phyloP scores from a whole-genome alignment of 768 basidiomycete species.

The Daedaleopsis sinensis region DNA sequence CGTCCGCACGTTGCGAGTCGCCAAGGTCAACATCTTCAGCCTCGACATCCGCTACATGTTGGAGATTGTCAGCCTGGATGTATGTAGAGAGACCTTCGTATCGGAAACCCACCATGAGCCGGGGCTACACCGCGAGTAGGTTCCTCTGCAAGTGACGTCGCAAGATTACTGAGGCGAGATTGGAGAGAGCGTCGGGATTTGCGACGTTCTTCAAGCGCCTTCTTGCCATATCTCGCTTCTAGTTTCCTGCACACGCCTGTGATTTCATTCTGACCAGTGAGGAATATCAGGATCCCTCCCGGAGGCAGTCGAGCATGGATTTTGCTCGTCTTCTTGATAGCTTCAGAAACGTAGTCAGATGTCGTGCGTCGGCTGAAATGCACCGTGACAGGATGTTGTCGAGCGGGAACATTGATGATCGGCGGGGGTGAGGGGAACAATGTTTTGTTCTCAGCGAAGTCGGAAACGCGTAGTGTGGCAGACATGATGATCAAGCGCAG shows the following conservation, averaged over 20 bases:
- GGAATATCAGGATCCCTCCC: constrained; percentile 90
- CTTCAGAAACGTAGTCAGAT: constrained; percentile 88
- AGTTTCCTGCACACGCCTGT: constrained; percentile 79
- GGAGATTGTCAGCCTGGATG: neutral
- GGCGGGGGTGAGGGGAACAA: constrained; percentile 89
- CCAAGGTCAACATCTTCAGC: constrained; percentile 82
- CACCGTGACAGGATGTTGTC: constrained; percentile 93
- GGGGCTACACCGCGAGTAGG: constrained; percentile 35
- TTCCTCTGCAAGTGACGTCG: constrained; percentile 6
- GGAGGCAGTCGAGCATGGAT: constrained; percentile 92
- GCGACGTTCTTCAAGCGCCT: constrained; percentile 58
- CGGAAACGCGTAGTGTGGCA: constrained; percentile 90
- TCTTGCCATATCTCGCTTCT: constrained; percentile 73
- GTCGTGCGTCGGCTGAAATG: constrained; percentile 90
- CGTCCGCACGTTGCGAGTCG: constrained; percentile 34
- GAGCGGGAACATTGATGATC: constrained; percentile 83
- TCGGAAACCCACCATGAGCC: constrained; percentile 47
- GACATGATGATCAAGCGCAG: constrained; percentile 98
- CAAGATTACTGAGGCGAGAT: constrained; percentile 14
- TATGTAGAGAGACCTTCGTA: neutral
- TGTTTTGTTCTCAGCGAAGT: constrained; percentile 85
- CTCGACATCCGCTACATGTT: constrained; percentile 65
- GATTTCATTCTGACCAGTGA: constrained; percentile 98
- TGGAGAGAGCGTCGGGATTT: constrained; percentile 31
- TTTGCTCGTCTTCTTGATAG: constrained; percentile 86